Conservation (phyloP, 1,139 yeast species). For the Pneumocystis jirovecii region DNA sequence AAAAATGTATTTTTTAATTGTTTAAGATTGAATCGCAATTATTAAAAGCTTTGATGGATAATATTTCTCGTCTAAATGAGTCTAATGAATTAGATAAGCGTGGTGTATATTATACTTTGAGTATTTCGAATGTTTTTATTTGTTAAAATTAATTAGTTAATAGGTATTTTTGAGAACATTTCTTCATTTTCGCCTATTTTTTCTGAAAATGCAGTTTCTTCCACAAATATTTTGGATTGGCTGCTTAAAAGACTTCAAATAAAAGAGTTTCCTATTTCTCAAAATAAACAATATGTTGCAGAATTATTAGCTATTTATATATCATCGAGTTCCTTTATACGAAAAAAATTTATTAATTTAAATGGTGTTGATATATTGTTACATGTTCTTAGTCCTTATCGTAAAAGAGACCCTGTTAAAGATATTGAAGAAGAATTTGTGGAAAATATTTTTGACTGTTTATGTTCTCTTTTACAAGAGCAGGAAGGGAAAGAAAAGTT, state of each 20-base stretch:
- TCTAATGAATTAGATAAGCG: slow-evolving; percentile 7
- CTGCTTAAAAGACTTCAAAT: slow-evolving; percentile 13
- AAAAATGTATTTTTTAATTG: neutral
- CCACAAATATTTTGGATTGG: slow-evolving; percentile 15
- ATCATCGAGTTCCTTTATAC: slow-evolving; percentile 8
- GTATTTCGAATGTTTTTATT: slow-evolving; percentile 7
- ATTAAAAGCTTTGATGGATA: slow-evolving; percentile 11
- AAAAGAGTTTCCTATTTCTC: slow-evolving; percentile 14
- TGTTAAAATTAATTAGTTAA: slow-evolving; percentile 4
- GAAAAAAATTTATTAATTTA: slow-evolving; percentile 7
- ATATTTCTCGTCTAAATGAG: slow-evolving; percentile 14
- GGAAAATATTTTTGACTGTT: slow-evolving; percentile 18
- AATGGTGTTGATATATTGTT: slow-evolving; percentile 16
- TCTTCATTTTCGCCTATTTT: slow-evolving; percentile 9
- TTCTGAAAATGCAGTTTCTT: slow-evolving; percentile 5
- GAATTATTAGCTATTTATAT: slow-evolving; percentile 18
- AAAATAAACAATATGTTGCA: slow-evolving; percentile 19
- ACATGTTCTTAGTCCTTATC: slow-evolving; percentile 15
- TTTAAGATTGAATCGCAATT: slow-evolving; percentile 10
- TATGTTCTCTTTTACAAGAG: slow-evolving; percentile 15
- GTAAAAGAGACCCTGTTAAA: slow-evolving; percentile 15
- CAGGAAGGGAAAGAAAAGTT: slow-evolving; percentile 17
- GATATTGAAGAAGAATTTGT: slow-evolving; percentile 19
- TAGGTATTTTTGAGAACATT: slow-evolving; percentile 15
- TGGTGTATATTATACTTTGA: slow-evolving; percentile 9